Base-by-base conservation (phyloP, 345 rosid genomes). In the Brassica carinata region DNA sequence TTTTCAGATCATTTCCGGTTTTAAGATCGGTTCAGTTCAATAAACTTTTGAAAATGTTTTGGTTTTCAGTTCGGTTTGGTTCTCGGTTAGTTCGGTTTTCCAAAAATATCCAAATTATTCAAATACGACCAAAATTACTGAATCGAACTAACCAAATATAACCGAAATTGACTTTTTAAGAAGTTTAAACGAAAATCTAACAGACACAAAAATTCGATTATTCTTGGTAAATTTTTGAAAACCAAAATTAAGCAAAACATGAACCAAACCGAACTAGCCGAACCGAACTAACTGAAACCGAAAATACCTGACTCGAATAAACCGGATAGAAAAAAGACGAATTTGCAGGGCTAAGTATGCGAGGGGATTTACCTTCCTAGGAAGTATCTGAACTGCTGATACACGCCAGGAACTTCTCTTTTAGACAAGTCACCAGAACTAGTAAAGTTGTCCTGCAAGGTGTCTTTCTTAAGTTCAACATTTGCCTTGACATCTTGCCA, bases 311-410 rank as follows among this genome's bases (percentile, higher is more conserved):
- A 51, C 18, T 51, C 19, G 58, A 13, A 51, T 14, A 51, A 51
- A 51, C 57, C 57, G 7, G n/a, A 40, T 5, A 33, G 7, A 7
- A 43, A 48, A 48, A 43, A 48, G 3, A 48, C 55, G 2, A 48
- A 5, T 15, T n/a, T 53, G 19, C 19, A 53, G 18, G 58, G 58
- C 8, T 53, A 53, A 53, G 7, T 53, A 51, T 23, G 26, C 26
- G 55, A 64, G 17, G 43, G 23, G 33, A 55, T 66, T 77, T 84
- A 96, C 99, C 99, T 90, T 75, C 97, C 99, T 19, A 96, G 88
- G 85, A 88, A 94, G 89, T 96, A 92, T 89, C 83, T 94, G 83
- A 87, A 94, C 79, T 96, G 99, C 75, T 71, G 83, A 70, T 67
- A 79, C 69, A 90, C 82, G 61, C 90, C 94, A 8, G 97, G 97